Percentiles rank a stretch among this genome's conserved stretches.
Evolutionary conservation across 75 land plant species (phyloP).

Genomic region (Pinus taeda): DNA sequence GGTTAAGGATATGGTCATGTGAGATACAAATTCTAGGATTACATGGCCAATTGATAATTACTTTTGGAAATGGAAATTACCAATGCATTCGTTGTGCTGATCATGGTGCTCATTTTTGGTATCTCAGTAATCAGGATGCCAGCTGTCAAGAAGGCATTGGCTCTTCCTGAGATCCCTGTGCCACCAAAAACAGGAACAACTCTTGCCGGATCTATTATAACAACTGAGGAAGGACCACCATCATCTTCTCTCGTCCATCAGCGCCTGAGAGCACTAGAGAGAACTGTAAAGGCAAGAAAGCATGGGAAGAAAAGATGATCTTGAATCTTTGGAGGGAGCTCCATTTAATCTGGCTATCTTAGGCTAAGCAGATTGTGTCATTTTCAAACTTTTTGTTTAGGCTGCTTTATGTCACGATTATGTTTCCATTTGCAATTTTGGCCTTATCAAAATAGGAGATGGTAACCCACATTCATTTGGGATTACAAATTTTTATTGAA

Average conservation of each 20-base stretch:
- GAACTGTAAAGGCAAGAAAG: neutral
- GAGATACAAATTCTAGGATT: neutral
- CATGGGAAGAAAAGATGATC: neutral
- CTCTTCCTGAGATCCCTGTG: neutral
- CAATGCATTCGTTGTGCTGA: neutral
- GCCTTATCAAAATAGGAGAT: neutral
- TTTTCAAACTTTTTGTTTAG: neutral
- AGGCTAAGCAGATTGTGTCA: neutral
- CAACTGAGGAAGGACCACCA: neutral
- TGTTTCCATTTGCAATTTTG: neutral
- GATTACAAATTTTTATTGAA: neutral
- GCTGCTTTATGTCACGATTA: neutral
- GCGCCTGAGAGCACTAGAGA: slow-evolving; percentile 1
- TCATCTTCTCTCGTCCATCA: slow-evolving; percentile 6
- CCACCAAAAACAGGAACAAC: neutral
- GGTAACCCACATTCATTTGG: neutral
- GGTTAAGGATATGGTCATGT: neutral
- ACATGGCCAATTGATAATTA: neutral
- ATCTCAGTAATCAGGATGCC: neutral
- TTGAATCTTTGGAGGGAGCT: neutral
- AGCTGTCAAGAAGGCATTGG: neutral
- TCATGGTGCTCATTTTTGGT: neutral
- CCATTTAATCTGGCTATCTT: neutral
- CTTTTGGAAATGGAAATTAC: neutral
- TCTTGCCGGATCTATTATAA: neutral